These are phyloP conservation scores for Ganoderma sp. DNA, from an alignment of 1,284 basidiomycete genomes.

Conservation along the genomic window DNA sequence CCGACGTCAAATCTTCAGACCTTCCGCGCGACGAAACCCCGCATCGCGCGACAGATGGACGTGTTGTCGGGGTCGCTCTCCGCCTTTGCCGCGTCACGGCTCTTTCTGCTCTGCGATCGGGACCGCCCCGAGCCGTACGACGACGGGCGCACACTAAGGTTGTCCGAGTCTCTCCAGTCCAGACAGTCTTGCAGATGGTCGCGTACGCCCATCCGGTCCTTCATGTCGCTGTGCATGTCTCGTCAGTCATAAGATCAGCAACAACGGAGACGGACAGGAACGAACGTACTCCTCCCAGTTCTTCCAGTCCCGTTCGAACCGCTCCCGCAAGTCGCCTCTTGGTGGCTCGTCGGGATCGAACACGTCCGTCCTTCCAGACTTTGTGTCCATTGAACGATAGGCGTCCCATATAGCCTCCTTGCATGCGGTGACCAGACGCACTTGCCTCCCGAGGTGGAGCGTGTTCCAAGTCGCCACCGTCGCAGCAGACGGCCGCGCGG, in stretches of 20 bases:
- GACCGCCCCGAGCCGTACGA: slow-evolving; percentile 50
- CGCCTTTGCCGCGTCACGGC: slow-evolving; percentile 20
- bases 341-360: slow-evolving; percentile 13
- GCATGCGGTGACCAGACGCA: slow-evolving; percentile 61
- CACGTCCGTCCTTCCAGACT: slow-evolving; percentile 14
- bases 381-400: slow-evolving; percentile 55
- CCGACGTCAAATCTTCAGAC: slow-evolving; percentile 38
- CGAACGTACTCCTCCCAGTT: slow-evolving; percentile 72
- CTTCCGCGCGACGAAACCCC: slow-evolving; percentile 51
- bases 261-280: not conserved
- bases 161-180: slow-evolving; percentile 57
- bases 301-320: slow-evolving; percentile 70
- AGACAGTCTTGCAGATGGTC: slow-evolving; percentile 52
- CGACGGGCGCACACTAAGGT: slow-evolving; percentile 51
- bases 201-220: slow-evolving; percentile 69
- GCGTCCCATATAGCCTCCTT: slow-evolving; percentile 73
- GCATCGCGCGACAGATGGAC: slow-evolving; percentile 52
- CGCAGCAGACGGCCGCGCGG: slow-evolving; percentile 22
- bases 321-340: slow-evolving; percentile 52
- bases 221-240: slow-evolving; percentile 64
- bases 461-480: slow-evolving; percentile 51
- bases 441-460: slow-evolving; percentile 67
- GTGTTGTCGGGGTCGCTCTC: slow-evolving; percentile 29
- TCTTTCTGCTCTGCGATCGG: slow-evolving; percentile 44
- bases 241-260: slow-evolving; percentile 7